Base-by-base conservation (phyloP, 2,329 filamentous ascomycete genomes). In the Trichoderma oligosporum region DNA sequence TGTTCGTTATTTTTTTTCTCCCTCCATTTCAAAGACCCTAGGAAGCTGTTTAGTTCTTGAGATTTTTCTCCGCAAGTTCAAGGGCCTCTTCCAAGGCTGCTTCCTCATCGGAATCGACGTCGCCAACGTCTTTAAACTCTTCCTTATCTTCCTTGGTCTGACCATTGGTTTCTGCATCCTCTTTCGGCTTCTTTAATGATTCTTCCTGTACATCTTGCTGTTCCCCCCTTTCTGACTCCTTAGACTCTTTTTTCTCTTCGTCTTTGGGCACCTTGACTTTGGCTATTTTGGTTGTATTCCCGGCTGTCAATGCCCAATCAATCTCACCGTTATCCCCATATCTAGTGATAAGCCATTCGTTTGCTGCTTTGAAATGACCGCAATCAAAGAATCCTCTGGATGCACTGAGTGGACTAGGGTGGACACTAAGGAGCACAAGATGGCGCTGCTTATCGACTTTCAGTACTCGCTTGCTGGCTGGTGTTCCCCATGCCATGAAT, bases 381-480 rank as follows among this genome's bases (percentile, higher is more conserved):
- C 88, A 92, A 58, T 89, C 86, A 63, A 90, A 91, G 72, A 91
- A 99, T 1, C 94, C 94, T 54, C 83, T 81, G 12, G 79, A 74
- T 4, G 93, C 94, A 73, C 90, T 95, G 63, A 97, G 73, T n/a
- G 94, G 94, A 71, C 91, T 96, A 0, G 94, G 94, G 74, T 99
- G 94, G 48, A 92, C 91, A 66, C 86, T 88, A 73, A 88, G 86
- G 62, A 99, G 77, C 35, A 99, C 89, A 44, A 90, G 79, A 74
- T 99, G 93, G 66, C 81, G 86, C 62, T 82, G 78, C 49, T 73
- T 77, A 67, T 94, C 87, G 52, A 97, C 80, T 64, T 85, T 87
- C 39, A 80, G 75, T 20, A 95, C 89, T 56, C 92, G 79, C 75
- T 90, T 88, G 56, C 86, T 88, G 0, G 94, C 94, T 1, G 91